phyloP scores from a whole-genome alignment of 2,329 filamentous ascomycete genomes.

The Cercospora canescens region DNA sequence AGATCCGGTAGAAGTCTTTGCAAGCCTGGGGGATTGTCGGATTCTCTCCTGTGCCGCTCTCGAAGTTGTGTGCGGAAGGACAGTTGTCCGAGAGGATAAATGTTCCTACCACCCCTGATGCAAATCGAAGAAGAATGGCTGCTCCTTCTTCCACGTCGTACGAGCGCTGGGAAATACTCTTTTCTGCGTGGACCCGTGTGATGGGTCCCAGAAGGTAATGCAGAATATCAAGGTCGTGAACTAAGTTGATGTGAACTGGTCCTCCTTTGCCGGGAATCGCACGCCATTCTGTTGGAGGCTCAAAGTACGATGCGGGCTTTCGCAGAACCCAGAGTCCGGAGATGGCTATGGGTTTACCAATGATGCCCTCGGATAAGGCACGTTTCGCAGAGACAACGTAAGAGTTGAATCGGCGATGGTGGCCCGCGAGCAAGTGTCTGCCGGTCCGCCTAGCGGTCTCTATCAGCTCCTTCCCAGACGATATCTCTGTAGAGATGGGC shows the following conservation, averaged over 20 bases:
- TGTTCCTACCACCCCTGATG: conserved; percentile 56
- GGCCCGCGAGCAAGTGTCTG: conserved; percentile 54
- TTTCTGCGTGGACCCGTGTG: conserved; percentile 52
- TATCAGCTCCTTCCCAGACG: conserved; percentile 38
- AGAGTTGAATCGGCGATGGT: conserved; percentile 61
- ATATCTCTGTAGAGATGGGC: conserved; percentile 50
- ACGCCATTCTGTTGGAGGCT: conserved; percentile 51
- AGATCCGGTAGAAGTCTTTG: conserved; percentile 56
- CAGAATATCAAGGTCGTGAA: conserved; percentile 62
- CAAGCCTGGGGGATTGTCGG: conserved; percentile 49
- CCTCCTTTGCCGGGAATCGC: conserved; percentile 45
- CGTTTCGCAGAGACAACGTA: conserved; percentile 54
- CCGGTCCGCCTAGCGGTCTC: conserved; percentile 22
- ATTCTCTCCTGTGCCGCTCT: conserved; percentile 61
- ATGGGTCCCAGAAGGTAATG: conserved; percentile 59
- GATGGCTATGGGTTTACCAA: conserved; percentile 54
- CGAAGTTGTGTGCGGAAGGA: conserved; percentile 56
- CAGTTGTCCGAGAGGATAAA: conserved; percentile 57
- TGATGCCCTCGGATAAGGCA: conserved; percentile 40
- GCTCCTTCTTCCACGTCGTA: conserved; percentile 59
- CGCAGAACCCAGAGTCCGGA: conserved; percentile 56
- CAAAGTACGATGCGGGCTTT: conserved; percentile 56
- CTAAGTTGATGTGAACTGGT: conserved; percentile 58
- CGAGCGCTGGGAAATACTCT: conserved; percentile 45
- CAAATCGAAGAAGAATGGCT: conserved; percentile 55